Conservation (phyloP, 495 filamentous ascomycete species). For the Penicillium psychrofluorescens region DNA sequence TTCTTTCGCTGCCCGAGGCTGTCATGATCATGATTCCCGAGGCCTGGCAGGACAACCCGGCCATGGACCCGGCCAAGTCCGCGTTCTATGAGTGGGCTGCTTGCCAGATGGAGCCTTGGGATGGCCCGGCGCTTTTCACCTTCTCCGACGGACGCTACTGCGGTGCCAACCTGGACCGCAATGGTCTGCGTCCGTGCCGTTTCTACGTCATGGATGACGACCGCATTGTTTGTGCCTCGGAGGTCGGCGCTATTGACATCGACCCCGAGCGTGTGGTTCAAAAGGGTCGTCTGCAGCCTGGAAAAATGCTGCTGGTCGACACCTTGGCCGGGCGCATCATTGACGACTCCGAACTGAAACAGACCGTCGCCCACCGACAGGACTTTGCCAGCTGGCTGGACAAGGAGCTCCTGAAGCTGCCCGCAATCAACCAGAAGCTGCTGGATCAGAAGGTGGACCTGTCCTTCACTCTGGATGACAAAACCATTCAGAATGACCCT, state of each 20-base stretch:
- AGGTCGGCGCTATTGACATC: slow-evolving; percentile 90
- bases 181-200: slow-evolving; percentile 92
- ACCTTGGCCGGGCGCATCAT: slow-evolving; percentile 94
- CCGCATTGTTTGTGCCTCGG: slow-evolving; percentile 95
- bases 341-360: slow-evolving; percentile 90
- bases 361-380: slow-evolving; percentile 72
- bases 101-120: slow-evolving; percentile 99
- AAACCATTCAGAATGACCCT: slow-evolving; percentile 77
- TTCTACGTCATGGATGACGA: slow-evolving; percentile 99
- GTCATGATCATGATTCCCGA: slow-evolving; percentile 99
- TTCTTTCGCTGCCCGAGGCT: slow-evolving; percentile 92
- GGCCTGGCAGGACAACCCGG: slow-evolving; percentile 91
- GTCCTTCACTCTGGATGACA: slow-evolving; percentile 56
- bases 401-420: slow-evolving; percentile 73
- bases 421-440: slow-evolving; percentile 61
- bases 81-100: slow-evolving; percentile 99
- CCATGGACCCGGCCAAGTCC: slow-evolving; percentile 92
- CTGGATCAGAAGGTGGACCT: slow-evolving; percentile 54
- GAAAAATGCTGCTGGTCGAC: slow-evolving; percentile 96
- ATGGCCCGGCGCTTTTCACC: slow-evolving; percentile 95
- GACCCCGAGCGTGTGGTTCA: slow-evolving; percentile 87
- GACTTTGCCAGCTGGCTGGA: slow-evolving; percentile 90
- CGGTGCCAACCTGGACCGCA: slow-evolving; percentile 97
- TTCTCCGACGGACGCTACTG: slow-evolving; percentile 98
- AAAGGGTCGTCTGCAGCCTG: slow-evolving; percentile 92